Base-by-base conservation (phyloP, 2,329 filamentous ascomycete species). In the Fusarium acutatum region DNA sequence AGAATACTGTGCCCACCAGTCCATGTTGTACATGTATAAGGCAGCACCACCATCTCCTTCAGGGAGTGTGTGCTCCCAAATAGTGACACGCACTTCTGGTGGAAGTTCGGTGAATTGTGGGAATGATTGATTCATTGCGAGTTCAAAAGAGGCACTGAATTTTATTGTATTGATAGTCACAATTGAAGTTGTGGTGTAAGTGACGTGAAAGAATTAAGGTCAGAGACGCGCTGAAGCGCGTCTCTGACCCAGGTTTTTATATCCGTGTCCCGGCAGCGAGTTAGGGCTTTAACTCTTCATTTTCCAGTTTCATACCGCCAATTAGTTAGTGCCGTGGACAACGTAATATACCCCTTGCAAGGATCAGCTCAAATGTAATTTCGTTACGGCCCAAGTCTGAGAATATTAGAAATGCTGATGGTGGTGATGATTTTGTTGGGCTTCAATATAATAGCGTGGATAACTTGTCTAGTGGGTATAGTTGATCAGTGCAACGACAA, bases 31-130 rank as follows among this genome's bases (percentile, higher is more conserved):
- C 7, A 64, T 68, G 56, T 74, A 74, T 35, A 80, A 46, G 22
- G 71, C 63, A 15, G 58, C 35, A 34, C 71, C 74, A 24, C 53
- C 47, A 43, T 75, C 67, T 6, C 24, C 54, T 20, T 47, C 24
- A 1, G 65, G 57, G 4, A 79, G 46, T 22, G 65, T 53, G 7
- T 62, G 58, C 13, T 59, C 38, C 78, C 78, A 81, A 37, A 81
- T 75, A 12, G 56, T 35, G 13, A 46, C 57, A 32, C 79, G 79
- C 13, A 81, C 60, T 71, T 81, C 79, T 17, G 47, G 22, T 5
- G 78, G 76, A 24, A 81, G 69, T 7, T 43, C 54, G 11, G 9
- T 14, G 40, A 81, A 81, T 7, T 26, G 56, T 46, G 64, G 63
- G 53, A 80, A 78, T 15, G 32, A 37, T n/a, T 46, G 12, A 22